A percentile compares a stretch with the other conserved stretches of the same genome.
phyloP scores from a whole-genome alignment of 83 land plant genomes.

The Thuja plicata region DNA sequence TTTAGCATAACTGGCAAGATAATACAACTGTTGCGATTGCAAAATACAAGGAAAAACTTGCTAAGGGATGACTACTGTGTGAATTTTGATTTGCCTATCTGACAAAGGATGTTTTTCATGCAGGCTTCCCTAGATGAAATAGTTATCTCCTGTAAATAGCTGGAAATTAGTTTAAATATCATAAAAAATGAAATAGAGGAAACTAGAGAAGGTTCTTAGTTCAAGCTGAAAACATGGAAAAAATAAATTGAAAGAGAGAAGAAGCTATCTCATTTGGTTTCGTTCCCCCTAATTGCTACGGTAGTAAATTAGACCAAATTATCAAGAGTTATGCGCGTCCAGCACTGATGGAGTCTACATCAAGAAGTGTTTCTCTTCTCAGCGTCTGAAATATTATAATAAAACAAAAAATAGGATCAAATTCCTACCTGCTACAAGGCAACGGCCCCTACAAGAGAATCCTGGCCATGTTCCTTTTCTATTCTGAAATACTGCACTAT shows the following conservation, averaged over 20 bases:
- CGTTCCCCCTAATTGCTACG: neutral
- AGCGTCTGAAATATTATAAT: neutral
- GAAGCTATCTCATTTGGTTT: neutral
- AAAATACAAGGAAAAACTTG: neutral
- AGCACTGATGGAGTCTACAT: neutral
- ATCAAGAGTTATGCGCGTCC: neutral
- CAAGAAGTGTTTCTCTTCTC: neutral
- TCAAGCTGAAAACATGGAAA: too few relatives aligned
- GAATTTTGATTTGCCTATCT: too few relatives aligned
- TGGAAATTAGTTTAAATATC: too few relatives aligned
- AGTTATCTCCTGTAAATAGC: neutral
- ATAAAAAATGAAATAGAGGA: too few relatives aligned
- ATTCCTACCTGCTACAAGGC: conserved; percentile 5
- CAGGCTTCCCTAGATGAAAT: neutral
- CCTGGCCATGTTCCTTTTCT: conserved; percentile 6
- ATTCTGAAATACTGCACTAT: conserved; percentile 2
- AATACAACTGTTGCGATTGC: conserved; percentile 11
- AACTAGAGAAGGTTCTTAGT: too few relatives aligned
- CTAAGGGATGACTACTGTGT: neutral
- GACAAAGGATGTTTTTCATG: neutral
- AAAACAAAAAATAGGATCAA: neutral
- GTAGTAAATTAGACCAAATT: neutral
- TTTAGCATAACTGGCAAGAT: conserved; percentile 12
- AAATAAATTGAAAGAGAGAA: too few relatives aligned
- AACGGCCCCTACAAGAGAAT: conserved; percentile 13